phyloP scores from a whole-genome alignment of 768 basidiomycete species.

The Russula compacta region DNA sequence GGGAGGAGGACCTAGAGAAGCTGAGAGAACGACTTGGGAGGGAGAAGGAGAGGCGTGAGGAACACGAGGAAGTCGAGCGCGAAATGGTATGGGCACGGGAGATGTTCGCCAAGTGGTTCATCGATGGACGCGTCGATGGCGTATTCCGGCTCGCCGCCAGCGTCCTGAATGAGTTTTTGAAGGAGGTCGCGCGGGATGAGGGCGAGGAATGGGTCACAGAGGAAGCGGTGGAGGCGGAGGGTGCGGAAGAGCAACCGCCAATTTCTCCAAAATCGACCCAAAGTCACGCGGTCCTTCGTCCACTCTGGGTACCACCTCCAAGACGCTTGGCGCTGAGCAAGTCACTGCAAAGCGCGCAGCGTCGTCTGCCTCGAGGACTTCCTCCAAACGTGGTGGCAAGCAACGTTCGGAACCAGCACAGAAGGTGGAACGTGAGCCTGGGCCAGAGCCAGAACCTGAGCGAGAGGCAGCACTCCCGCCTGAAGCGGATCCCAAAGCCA shows the following conservation, averaged over 20 bases:
- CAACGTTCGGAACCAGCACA: background rate
- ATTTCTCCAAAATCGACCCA: background rate
- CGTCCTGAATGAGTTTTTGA: conserved; percentile 15
- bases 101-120: conserved; percentile 16
- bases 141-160: conserved; percentile 16
- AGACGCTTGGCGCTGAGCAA: conserved; percentile 3
- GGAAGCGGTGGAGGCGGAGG: background rate
- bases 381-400: conserved; percentile 1
- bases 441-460: background rate
- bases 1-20: conserved; percentile 16
- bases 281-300: conserved; percentile 3
- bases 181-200: conserved; percentile 17
- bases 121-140: conserved; percentile 16
- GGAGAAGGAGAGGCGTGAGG: conserved; percentile 10
- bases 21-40: conserved; percentile 14
- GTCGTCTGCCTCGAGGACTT: background rate
- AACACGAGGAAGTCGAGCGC: conserved; percentile 16
- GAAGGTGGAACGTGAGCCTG: background rate
- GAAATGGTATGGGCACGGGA: conserved; percentile 19
- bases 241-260: background rate
- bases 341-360: background rate
- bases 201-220: conserved; percentile 15
- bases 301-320: background rate
- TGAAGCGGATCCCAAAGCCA: background rate
- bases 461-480: background rate